Conservation (phyloP, 805 yeast species). For the Clavispora asparagi region DNA sequence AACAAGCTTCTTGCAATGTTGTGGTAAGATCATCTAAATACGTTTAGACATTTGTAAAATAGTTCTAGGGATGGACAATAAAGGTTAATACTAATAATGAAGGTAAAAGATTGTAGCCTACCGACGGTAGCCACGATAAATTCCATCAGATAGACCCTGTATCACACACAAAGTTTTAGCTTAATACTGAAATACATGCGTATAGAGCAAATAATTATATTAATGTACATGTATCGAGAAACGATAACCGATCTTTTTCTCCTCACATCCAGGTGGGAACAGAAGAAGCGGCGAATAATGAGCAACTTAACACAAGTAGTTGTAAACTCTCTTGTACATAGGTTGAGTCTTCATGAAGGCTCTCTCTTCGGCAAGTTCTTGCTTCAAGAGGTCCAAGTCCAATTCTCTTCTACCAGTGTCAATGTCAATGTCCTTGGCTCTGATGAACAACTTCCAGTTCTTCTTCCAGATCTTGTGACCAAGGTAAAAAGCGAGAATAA, state of each 20-base stretch:
- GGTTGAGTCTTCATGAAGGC: constrained; percentile 44
- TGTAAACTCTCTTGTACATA: constrained; percentile 45
- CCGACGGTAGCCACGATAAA: too few relatives aligned
- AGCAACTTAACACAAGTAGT: constrained; percentile 47
- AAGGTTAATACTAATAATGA: too few relatives aligned
- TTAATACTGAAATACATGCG: too few relatives aligned
- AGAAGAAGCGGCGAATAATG: background rate
- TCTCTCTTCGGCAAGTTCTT: constrained; percentile 51
- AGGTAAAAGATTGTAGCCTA: too few relatives aligned
- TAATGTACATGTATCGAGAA: background rate
- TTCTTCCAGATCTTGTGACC: constrained; percentile 52
- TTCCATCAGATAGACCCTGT: too few relatives aligned
- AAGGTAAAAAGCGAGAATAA: constrained; percentile 51
- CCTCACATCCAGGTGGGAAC: background rate
- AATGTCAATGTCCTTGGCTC: constrained; percentile 29
- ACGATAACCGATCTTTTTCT: background rate
- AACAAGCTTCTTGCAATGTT: background rate
- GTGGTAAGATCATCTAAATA: background rate
- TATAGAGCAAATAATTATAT: background rate
- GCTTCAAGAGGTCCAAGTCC: constrained; percentile 34
- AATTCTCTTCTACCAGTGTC: constrained; percentile 37
- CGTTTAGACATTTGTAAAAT: background rate
- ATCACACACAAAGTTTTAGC: too few relatives aligned
- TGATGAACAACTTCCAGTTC: constrained; percentile 27
- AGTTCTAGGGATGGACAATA: background rate